Evolutionary conservation across 208 protist genomes (phyloP), one percentile per base, ranked within the genome.

Genomic region (Angomonas deanei): DNA sequence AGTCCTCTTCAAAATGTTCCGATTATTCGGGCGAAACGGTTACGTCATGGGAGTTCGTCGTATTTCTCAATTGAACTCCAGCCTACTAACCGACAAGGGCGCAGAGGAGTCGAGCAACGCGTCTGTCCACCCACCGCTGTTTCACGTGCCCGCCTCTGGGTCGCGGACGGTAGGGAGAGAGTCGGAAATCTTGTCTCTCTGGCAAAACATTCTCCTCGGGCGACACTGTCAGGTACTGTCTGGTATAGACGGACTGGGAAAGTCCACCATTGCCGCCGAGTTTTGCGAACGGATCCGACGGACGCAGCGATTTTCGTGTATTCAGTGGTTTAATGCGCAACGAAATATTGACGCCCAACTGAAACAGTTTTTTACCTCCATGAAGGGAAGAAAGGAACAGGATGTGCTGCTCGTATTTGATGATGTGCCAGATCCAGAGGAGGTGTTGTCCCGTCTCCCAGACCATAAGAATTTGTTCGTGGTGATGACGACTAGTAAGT

Each of bases 381-480:
- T 96, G 84, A 68, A 76, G 30, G 84, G 78, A 10, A 79, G 89
- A 6, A 82, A 54, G 52, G 86, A 96, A 65, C 82, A 78, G 58
- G 78, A 92, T 60, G 84, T 92, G 30, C 71, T 96, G 13, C 62
- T 96, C 5, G 81, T 96, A 15, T 24, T 96, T n/a, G 89, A 96
- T 58, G 84, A 89, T 38, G 79, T 83, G 0, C 33, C 31, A 17
- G 58, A 85, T 30, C 67, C 73, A 1, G 66, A 62, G 31, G 59
- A 47, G 28, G 70, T 64, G 0, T 28, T 85, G 4, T 5, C 21
- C 27, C 52, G 68, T 4, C 57, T 94, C 24, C 85, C 88, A 0
- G 63, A 75, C n/a, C 85, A 92, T 55, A 30, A 55, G 21, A 77
- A 83, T 34, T 65, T 95, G 26, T 91, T 86, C 58, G 73, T 84